Percentiles rank a stretch among this genome's conserved stretches.
phyloP scores from a whole-genome alignment of 2,329 filamentous ascomycete species.

The Talaromyces sp. region DNA sequence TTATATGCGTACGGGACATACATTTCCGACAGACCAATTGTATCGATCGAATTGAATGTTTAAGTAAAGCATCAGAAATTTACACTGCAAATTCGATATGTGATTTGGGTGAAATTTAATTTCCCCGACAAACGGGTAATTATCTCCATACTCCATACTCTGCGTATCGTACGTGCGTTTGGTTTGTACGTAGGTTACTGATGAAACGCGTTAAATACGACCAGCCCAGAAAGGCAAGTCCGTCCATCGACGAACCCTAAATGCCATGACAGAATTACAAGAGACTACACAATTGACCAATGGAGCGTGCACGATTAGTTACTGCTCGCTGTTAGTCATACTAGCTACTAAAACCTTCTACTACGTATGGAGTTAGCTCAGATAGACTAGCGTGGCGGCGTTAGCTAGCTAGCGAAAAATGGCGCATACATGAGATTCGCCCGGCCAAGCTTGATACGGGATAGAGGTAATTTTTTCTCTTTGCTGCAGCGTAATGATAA shows the following conservation, averaged over 20 bases:
- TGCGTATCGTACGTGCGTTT: too few species aligned
- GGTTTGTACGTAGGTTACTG: background rate
- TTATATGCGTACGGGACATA: background rate
- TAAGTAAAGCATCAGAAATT: background rate
- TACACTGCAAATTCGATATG: background rate
- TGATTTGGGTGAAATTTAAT: background rate
- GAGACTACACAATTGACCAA: background rate
- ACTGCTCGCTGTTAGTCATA: background rate
- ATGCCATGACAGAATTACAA: background rate
- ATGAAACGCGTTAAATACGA: background rate
- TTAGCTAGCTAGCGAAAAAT: conserved; percentile 1
- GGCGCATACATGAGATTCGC: conserved; percentile 1
- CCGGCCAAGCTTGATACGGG: background rate
- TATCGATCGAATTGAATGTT: background rate
- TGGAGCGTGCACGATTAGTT: background rate
- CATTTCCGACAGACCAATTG: background rate
- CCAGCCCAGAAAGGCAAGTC: conserved; percentile 1
- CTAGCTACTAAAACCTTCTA: background rate
- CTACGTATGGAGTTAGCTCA: background rate
- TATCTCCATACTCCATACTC: background rate
- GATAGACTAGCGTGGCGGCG: background rate
- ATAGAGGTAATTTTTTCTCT: background rate
- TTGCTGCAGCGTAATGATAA: too few species aligned
- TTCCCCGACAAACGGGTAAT: background rate
- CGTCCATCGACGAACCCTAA: background rate